phyloP scores from a whole-genome alignment of 2,329 filamentous ascomycete genomes.

The Colletotrichum orbiculare region DNA sequence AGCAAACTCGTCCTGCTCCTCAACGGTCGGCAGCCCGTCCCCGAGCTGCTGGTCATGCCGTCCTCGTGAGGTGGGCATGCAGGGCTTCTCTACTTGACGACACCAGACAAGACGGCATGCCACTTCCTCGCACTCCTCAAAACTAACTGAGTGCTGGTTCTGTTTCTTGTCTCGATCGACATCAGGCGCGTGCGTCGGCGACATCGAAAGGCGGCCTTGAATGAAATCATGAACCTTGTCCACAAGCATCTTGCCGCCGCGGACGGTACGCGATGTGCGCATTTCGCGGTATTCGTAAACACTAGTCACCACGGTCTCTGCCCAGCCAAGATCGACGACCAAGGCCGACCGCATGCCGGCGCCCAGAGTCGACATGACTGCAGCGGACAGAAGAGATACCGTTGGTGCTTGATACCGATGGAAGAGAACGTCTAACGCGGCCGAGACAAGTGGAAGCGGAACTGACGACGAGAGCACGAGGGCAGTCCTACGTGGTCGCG shows the following conservation, averaged over 20 bases:
- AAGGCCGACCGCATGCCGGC: slow-evolving; percentile 88
- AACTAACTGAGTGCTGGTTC: slow-evolving; percentile 61
- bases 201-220: slow-evolving; percentile 51
- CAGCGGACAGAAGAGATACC: slow-evolving; percentile 82
- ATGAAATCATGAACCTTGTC: slow-evolving; percentile 76
- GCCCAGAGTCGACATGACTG: slow-evolving; percentile 78
- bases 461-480: slow-evolving; percentile 82
- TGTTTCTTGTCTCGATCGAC: slow-evolving; percentile 33
- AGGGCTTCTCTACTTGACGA: slow-evolving; percentile 42
- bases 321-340: slow-evolving; percentile 92
- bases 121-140: slow-evolving; percentile 86
- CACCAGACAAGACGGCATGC: slow-evolving; percentile 84
- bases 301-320: slow-evolving; percentile 85
- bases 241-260: slow-evolving; percentile 79
- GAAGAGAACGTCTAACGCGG: slow-evolving; percentile 82
- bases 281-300: slow-evolving; percentile 93
- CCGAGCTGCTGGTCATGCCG: slow-evolving; percentile 41
- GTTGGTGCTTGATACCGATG: slow-evolving; percentile 81
- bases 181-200: slow-evolving; percentile 11
- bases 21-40: slow-evolving; percentile 61
- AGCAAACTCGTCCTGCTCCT: slow-evolving; percentile 64
- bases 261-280: slow-evolving; percentile 73
- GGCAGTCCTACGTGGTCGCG: slow-evolving; percentile 78
- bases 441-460: slow-evolving; percentile 81
- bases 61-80: background rate